Base-by-base conservation (phyloP, 257 asterid genomes). In the Oldenlandia corymbosa region DNA sequence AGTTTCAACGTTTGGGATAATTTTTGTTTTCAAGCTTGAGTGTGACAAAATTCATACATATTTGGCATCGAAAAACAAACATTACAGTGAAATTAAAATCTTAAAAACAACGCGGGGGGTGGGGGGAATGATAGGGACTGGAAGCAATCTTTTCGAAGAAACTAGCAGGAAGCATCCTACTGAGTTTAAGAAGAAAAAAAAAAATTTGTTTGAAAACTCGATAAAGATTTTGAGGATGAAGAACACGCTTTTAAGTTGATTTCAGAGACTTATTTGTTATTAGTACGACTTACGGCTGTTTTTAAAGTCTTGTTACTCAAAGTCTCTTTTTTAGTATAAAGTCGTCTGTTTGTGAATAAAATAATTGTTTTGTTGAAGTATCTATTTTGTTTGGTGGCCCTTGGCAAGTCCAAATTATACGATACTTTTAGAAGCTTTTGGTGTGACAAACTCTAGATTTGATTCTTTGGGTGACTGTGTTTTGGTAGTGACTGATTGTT, bases 131-230 rank as follows among this genome's bases (percentile, higher is more conserved):
- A 52, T 8, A 46, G 21, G 3, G 70, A 55, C 47, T 17, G 51
- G 45, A 24, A 5, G 14, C 46, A 23, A 56, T 26, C 14, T 57
- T 49, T 65, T 64, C 75, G 28, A 39, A 70, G 75, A 71, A 71
- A 57, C 66, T 58, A 26, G 70, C 36, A 7, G 65, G 75, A 71
- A 71, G 65, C 5, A 56, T 55, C 75, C 67, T 68, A 7, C n/a
- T n/a, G n/a, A n/a, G n/a, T n/a, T n/a, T n/a, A n/a, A n/a, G n/a
- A n/a, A 8, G 14, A 2, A 18, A 2, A 14, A 5, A 30, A 16
- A 11, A 12, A 2, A 7, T 39, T 39, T 39, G 4, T 39, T 39
- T 6, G 1, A 54, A 36, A 54, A 41, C 12, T 37, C 52, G 10
- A 3, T 1, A 12, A 66, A 42, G 7, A 20, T 5, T 9, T 32